Evolutionary conservation across 208 protist species (phyloP), one percentile per base, ranked within the genome.

Genomic region (Leishmania amazonensis): DNA sequence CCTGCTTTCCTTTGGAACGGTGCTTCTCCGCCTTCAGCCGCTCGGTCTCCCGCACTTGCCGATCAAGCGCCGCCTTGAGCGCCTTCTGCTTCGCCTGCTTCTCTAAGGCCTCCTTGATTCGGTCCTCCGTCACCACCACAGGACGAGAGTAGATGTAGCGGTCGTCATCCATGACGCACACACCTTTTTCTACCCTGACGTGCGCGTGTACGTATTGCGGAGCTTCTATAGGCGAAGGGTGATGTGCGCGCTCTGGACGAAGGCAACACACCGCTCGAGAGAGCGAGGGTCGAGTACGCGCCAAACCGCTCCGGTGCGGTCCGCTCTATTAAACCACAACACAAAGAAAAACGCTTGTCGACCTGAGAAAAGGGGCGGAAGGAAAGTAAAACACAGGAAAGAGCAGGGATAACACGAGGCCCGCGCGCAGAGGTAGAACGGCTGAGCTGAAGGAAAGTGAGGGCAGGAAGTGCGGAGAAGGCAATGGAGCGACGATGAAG

Each of bases 1-100:
- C 75, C 9, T 79, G 65, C 58, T 53, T 72, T 2, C 81, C 85
- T 31, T 81, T 89, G n/a, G 70, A 57, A n/a, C 79, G 49, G 54
- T 75, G 78, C 38, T 67, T 75, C 71, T 85, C 82, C 15, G 72
- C 68, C 40, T 86, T 89, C 35, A 84, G 84, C 35, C 73, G 83
- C 70, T 85, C 75, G 35, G 80, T 42, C 57, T 94, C 90, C 51
- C 65, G 83, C n/a, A 95, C 90, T 82, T 96, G 94, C 35, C 81
- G 83, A 77, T 96, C 94, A 13, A 96, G 86, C 11, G 92, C 92
- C 19, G 91, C 89, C 47, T 83, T 88, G 42, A 96, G 67, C 1
- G 85, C 90, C 58, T 85, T 81, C 71, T 95, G 94, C 58, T 95
- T 96, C 67, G 84, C 84, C 54, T 92, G 88, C 64, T 93, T 95